Evolutionary conservation across 129 eudicot species (phyloP).

Genomic region (Chrysanthemum makinoi): DNA sequence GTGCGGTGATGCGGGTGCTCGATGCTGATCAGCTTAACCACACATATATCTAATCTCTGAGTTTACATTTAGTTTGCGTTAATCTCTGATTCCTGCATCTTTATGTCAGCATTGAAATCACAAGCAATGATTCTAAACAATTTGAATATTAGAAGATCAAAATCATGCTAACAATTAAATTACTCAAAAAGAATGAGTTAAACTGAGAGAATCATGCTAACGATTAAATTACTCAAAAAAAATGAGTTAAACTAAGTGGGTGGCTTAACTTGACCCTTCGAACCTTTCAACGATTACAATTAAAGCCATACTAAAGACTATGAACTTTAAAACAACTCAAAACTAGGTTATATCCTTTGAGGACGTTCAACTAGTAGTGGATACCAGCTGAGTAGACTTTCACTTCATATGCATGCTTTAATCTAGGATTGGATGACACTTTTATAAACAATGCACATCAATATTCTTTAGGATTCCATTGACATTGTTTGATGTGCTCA

Average conservation of each 20-base stretch:
- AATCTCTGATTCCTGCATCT: too few species aligned
- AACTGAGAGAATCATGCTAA: slow-evolving; percentile 3
- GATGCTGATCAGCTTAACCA: too few species aligned
- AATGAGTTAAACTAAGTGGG: slow-evolving; percentile 9
- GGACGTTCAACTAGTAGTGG: slow-evolving; percentile 19
- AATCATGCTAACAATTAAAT: slow-evolving; percentile 17
- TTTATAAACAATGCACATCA: not conserved
- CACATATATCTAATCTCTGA: too few species aligned
- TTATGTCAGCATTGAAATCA: too few species aligned
- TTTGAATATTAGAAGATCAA: not conserved
- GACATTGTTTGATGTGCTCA: slow-evolving; percentile 1
- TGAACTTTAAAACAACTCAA: slow-evolving; percentile 1
- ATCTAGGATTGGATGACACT: slow-evolving; percentile 15
- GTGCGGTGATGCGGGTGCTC: too few species aligned
- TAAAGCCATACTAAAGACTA: slow-evolving; percentile 4
- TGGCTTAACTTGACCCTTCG: slow-evolving; percentile 29
- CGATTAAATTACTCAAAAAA: slow-evolving; percentile 24
- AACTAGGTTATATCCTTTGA: not conserved
- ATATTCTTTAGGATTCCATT: slow-evolving; percentile 24
- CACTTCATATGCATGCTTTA: slow-evolving; percentile 27
- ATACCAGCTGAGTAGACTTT: slow-evolving; percentile 34
- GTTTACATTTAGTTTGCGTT: too few species aligned
- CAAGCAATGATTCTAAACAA: too few species aligned
- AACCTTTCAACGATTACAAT: slow-evolving; percentile 19
- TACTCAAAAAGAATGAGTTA: slow-evolving; percentile 15